Conservation (phyloP, 306 rosid species). For the Cicer bijugum region DNA sequence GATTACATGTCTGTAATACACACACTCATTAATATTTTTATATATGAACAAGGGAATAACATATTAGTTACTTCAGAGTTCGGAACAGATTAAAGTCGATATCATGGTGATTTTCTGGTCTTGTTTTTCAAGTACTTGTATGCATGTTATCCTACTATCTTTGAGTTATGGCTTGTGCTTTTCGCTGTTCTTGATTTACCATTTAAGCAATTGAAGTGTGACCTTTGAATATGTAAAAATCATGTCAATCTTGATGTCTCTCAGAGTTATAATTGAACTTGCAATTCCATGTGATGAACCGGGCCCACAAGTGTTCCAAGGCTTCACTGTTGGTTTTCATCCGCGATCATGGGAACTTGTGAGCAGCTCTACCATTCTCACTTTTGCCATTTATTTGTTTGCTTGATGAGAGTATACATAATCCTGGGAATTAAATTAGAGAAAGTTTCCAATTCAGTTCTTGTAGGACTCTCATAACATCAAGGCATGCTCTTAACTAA, state of each 20-base stretch:
- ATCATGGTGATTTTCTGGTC: conserved; percentile 20
- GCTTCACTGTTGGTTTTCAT: conserved; percentile 95
- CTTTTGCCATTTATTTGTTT: conserved; percentile 34
- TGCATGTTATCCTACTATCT: conserved; percentile 11
- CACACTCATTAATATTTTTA: no score
- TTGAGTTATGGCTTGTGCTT: conserved; percentile 21
- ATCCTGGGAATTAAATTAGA: conserved; percentile 21
- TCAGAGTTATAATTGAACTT: conserved; percentile 81
- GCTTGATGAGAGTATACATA: conserved; percentile 14
- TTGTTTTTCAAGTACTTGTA: conserved; percentile 34
- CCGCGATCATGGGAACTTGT: conserved; percentile 98
- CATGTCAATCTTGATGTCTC: conserved; percentile 45
- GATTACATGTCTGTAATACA: no score
- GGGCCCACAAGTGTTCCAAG: conserved; percentile 82
- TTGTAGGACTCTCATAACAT: conserved; percentile 27
- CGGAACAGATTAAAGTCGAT: not conserved
- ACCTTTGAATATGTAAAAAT: conserved; percentile 37
- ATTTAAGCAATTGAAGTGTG: conserved; percentile 30
- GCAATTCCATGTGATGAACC: conserved; percentile 77
- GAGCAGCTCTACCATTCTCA: conserved; percentile 49
- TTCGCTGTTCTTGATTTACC: conserved; percentile 38
- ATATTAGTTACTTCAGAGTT: not conserved
- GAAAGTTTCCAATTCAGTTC: conserved; percentile 13
- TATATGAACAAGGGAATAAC: no score
- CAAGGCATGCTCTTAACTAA: conserved; percentile 13